phyloP scores from a whole-genome alignment of 2,329 filamentous ascomycete species.

The Fusarium sp. region DNA sequence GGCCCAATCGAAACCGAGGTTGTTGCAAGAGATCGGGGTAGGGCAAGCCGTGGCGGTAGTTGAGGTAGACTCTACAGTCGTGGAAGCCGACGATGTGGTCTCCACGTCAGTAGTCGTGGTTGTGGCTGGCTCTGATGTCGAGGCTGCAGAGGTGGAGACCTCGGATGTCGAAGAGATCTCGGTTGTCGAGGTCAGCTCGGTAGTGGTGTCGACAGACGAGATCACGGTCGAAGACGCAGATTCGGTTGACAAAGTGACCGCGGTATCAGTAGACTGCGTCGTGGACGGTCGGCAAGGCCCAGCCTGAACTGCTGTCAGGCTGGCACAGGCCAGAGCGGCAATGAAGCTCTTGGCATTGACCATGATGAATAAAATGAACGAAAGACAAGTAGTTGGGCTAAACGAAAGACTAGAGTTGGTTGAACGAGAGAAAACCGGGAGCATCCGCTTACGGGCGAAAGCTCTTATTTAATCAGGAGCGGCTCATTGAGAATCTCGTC shows the following conservation, averaged over 20 bases:
- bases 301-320: neutral
- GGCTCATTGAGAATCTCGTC: neutral
- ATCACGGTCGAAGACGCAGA: neutral
- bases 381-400: neutral
- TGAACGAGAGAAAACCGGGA: too few species aligned
- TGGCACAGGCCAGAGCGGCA: neutral
- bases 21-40: neutral
- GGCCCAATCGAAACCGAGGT: slow-evolving; percentile 5
- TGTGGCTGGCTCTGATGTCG: neutral
- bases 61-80: neutral
- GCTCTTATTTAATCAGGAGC: neutral
- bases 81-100: neutral
- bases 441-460: too few species aligned
- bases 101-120: neutral
- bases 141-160: neutral
- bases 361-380: neutral
- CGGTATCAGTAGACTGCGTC: neutral
- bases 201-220: neutral
- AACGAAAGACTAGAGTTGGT: neutral
- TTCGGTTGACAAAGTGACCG: neutral
- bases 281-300: neutral
- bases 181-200: neutral
- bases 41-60: neutral
- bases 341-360: neutral
- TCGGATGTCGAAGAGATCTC: neutral